Base-by-base conservation (phyloP, 257 asterid species). In the Verbascum thapsus region DNA sequence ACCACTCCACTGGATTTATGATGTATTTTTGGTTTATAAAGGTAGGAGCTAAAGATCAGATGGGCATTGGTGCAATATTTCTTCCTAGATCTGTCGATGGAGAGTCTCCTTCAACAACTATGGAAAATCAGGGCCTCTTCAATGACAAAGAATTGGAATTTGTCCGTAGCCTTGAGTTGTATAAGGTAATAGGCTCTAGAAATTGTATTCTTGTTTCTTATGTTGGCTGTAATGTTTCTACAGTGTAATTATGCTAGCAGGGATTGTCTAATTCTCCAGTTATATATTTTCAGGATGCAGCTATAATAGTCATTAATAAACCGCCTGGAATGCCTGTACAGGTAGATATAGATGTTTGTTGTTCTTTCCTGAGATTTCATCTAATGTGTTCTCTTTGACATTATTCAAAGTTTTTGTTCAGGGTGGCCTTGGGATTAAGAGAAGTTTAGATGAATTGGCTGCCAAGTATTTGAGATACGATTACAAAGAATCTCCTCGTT, bases 251-350 rank as follows among this genome's bases (percentile, higher is more conserved):
- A 43, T 59, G 10, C 42, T 38, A 50, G 52, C 19, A 18, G 19
- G 61, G 39, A 62, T 40, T 11, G 30, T 48, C 58, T 77, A 58
- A 74, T 66, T 12, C 45, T 22, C 34, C 11, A 13, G 20, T 67
- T 34, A 2, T 55, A 26, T 39, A 12, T 30, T 67, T 49, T 58
- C 74, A 89, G 96, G 97, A 92, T 76, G 72, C 79, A 47, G 88
- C 92, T 6, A 74, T 89, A 64, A 74, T 92, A 73, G 95, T 72
- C 66, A 68, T 87, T 74, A 92, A 92, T 65, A 92, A 92, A 81
- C 99, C 96, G 0, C 91, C 89, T 43, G 95, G 97, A 74, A 80
- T 92, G 83, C 91, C 97, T 40, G 99, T 92, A 51, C 99, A 92
- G 96, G 96, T 92, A 59, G 35, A 32, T 68, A n/a, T 58, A 39